Conservation (phyloP, 2,329 filamentous ascomycete species). For the Colletotrichum sidae region DNA sequence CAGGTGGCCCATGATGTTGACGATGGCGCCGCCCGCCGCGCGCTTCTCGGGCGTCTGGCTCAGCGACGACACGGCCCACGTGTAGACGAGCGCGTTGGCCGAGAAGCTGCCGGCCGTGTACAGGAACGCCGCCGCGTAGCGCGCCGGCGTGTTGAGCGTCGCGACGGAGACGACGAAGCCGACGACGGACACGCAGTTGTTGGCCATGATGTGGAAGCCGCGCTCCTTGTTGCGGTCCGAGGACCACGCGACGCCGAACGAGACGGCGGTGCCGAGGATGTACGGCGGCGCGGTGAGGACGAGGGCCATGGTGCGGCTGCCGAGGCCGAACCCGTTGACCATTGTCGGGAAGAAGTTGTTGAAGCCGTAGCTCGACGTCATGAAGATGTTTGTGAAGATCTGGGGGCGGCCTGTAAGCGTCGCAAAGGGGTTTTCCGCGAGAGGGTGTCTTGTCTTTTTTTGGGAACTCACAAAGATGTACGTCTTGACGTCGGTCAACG, state of each 20-base stretch:
- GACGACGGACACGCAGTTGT: constrained; percentile 51
- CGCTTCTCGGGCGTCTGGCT: constrained; percentile 58
- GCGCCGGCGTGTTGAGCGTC: constrained; percentile 45
- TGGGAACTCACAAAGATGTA: constrained; percentile 22
- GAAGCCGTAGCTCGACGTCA: constrained; percentile 42
- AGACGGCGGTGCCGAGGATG: constrained; percentile 55
- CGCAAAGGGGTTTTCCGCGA: too few species aligned
- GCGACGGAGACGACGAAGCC: constrained; percentile 51
- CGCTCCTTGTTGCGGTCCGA: constrained; percentile 56
- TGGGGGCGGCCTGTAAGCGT: constrained; percentile 32
- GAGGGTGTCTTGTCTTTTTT: too few species aligned
- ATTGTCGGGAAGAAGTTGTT: constrained; percentile 47
- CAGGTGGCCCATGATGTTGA: constrained; percentile 56
- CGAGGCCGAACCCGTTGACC: constrained; percentile 47
- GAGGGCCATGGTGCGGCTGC: constrained; percentile 51
- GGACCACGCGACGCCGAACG: constrained; percentile 54
- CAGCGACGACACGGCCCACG: constrained; percentile 54
- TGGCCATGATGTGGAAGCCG: constrained; percentile 53
- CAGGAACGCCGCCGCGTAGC: constrained; percentile 50
- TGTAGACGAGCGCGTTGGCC: constrained; percentile 51
- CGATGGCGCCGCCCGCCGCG: constrained; percentile 53
- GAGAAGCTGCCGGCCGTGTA: constrained; percentile 50
- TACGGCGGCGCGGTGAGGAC: constrained; percentile 61
- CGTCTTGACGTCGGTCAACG: constrained; percentile 28
- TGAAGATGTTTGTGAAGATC: constrained; percentile 45